Evolutionary conservation across 1,284 basidiomycete species (phyloP).

Genomic region (Ganoderma resinaceum): DNA sequence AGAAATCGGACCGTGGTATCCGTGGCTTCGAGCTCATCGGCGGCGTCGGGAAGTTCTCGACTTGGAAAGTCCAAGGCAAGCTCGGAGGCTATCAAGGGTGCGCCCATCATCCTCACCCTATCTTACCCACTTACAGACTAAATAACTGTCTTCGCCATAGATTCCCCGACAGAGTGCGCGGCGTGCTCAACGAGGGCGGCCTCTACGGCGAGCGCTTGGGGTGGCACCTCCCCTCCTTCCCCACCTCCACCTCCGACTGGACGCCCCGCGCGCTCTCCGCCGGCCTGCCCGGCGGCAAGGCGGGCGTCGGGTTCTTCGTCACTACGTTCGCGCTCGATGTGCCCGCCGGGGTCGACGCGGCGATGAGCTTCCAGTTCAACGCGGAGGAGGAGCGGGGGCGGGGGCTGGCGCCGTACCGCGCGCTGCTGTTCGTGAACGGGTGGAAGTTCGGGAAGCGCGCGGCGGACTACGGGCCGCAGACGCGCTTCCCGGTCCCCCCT

Average conservation of each 20-base stretch:
- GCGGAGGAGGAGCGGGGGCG: too few species aligned
- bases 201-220: conserved; percentile 79
- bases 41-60: conserved; percentile 56
- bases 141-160: conserved; percentile 37
- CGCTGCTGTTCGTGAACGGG: conserved; percentile 79
- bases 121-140: neutral
- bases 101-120: neutral
- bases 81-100: conserved; percentile 68
- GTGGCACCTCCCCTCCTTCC: conserved; percentile 83
- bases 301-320: conserved; percentile 83
- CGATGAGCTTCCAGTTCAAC: conserved; percentile 74
- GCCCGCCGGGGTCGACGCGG: conserved; percentile 62
- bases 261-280: conserved; percentile 53
- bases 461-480: conserved; percentile 61
- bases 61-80: conserved; percentile 87
- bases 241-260: conserved; percentile 62
- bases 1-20: conserved; percentile 79
- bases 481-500: conserved; percentile 79
- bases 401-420: conserved; percentile 65
- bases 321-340: conserved; percentile 72
- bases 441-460: conserved; percentile 82
- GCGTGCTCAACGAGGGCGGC: conserved; percentile 82
- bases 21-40: conserved; percentile 71
- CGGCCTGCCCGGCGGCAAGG: conserved; percentile 60
- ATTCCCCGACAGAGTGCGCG: conserved; percentile 73